These are phyloP conservation scores for Coelastrella sp. DNA, from an alignment of 139 green algal genomes.

Conservation along the genomic window DNA sequence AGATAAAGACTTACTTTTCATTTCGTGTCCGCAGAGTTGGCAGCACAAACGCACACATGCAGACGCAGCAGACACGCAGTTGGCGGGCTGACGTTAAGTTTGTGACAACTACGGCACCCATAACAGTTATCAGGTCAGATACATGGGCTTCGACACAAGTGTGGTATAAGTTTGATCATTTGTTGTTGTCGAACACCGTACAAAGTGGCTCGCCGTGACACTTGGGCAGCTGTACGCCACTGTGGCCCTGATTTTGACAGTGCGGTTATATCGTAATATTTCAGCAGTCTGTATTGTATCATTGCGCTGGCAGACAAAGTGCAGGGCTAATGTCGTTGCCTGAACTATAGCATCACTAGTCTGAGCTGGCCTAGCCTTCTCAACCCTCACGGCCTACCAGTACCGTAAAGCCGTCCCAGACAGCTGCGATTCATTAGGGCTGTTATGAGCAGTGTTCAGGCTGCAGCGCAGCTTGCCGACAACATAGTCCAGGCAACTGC, in stretches of 20 bases:
- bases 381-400: too few species aligned
- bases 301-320: background rate
- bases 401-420: too few species aligned
- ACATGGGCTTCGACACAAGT: background rate
- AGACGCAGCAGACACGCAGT: background rate
- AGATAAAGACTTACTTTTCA: too few species aligned
- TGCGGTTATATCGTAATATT: too few species aligned
- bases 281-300: background rate
- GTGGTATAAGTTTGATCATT: background rate
- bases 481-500: constrained; percentile 48
- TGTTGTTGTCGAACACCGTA: background rate
- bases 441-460: background rate
- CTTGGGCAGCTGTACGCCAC: too few species aligned
- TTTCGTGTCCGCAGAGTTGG: background rate
- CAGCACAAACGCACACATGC: background rate
- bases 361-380: background rate
- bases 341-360: background rate
- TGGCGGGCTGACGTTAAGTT: background rate
- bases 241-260: too few species aligned
- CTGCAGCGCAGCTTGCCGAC: constrained; percentile 5
- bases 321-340: background rate
- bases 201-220: too few species aligned
- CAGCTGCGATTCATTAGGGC: background rate
- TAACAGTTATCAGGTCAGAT: background rate
- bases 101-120: background rate